Evolutionary conservation across 352 stramenopile genomes (phyloP), one percentile per base, ranked within the genome.

Genomic region (Pythium vanterpoolii): DNA sequence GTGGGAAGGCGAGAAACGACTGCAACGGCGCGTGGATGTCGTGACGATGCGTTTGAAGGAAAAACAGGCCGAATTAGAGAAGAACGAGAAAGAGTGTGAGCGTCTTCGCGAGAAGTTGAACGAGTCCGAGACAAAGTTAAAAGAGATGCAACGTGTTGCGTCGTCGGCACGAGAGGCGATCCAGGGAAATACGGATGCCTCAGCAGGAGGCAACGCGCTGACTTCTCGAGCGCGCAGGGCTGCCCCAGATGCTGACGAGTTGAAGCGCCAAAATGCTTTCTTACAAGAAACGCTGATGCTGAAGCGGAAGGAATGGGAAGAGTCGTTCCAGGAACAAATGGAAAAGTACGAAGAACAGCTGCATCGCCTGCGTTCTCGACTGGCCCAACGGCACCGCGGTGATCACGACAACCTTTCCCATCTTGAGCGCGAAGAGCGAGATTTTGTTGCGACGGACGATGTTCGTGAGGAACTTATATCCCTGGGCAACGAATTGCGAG

Each of bases 291-390:
- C 73, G 21, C 57, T 89, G 1, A 55, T 71, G 48, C 54, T 89
- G n/a, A 87, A 89, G 59, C 66, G 81, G 9, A 78, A 80, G 30
- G 78, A 90, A 42, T 90, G 78, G 81, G 76, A 87, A 42, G 62
- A 81, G 1, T 59, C 60, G 0, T 79, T 75, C 43, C 54, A 60
- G 4, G 39, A 51, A 2, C 77, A 90, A 60, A 84, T 86, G 73
- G 68, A 79, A 19, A 72, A 66, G 33, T 81, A 87, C 55, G 77
- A 89, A 60, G 39, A 40, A 9, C 77, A 87, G 38, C 42, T 87
- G 9, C 58, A 78, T 44, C 76, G 77, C 28, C 46, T 89, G 3
- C 74, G 77, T 18, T 52, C 61, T 19, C 73, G 74, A n/a, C 63
- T 87, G 1, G 51, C 68, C 26, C 71, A 75, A 42, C 66, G 77